Conservation (phyloP, 225 moss, liverwort and hornwort genomes). For the Sphagnum contortum region DNA sequence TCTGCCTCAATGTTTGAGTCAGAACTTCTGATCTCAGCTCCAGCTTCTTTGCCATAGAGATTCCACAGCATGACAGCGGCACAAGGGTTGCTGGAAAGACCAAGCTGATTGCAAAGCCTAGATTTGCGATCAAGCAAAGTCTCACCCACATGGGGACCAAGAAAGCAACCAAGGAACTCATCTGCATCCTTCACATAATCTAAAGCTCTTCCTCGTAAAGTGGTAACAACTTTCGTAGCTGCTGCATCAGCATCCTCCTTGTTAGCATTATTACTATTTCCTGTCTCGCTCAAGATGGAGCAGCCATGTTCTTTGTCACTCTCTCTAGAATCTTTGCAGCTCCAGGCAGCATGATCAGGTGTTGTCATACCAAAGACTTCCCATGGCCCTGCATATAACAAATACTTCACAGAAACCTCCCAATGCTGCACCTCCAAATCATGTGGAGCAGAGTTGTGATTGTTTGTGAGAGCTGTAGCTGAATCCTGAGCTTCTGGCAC, state of each 20-base stretch:
- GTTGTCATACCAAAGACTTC: slow-evolving; percentile 29
- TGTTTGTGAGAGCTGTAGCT: too few relatives aligned
- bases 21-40: background rate
- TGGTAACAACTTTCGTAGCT: background rate
- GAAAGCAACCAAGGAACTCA: slow-evolving; percentile 26
- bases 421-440: slow-evolving; percentile 24
- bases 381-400: slow-evolving; percentile 40
- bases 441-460: too few relatives aligned
- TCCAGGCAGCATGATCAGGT: slow-evolving; percentile 22
- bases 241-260: background rate
- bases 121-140: slow-evolving; percentile 28
- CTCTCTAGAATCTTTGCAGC: slow-evolving; percentile 12
- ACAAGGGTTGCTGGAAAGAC: slow-evolving; percentile 21
- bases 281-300: background rate
- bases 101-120: slow-evolving; percentile 29
- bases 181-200: slow-evolving; percentile 9
- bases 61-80: slow-evolving; percentile 20
- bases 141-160: slow-evolving; percentile 37
- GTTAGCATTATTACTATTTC: background rate
- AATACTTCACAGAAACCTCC: slow-evolving; percentile 41
- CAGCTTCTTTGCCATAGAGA: slow-evolving; percentile 8
- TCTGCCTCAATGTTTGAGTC: background rate
- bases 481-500: too few relatives aligned
- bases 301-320: background rate
- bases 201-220: background rate